Base-by-base conservation (phyloP, 2,329 filamentous ascomycete genomes). In the Pseudogymnoascus sp. region DNA sequence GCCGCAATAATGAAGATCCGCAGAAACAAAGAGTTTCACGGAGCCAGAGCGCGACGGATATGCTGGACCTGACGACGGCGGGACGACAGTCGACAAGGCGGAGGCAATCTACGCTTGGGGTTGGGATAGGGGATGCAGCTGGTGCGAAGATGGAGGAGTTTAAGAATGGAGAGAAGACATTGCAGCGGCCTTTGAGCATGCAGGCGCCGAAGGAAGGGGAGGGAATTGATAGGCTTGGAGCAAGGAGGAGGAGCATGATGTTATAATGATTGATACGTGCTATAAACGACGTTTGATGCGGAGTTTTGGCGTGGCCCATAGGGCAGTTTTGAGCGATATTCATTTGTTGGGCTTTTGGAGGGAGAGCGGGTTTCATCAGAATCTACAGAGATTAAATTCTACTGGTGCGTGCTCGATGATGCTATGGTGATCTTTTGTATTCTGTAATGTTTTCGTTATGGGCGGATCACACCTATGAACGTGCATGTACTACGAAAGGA, bases 221-320 rank as follows among this genome's bases (percentile, higher is more conserved):
- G n/a, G 69, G 71, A 61, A 66, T 65, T 56, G 71, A 72, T 21
- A 68, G 72, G 33, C 66, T 72, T 12, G 66, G 68, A 12, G 68
- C 67, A 53, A 66, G 72, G 47, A 71, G 72, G 61, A 68, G 70
- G 65, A 74, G 72, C 61, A 74, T 73, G 72, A 73, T 74, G 71
- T 65, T 73, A 56, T 56, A 56, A 72, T 74, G 69, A 73, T 67
- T 64, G 66, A 65, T 60, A 35, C 28, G 28, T 56, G 50, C 50
- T 56, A 56, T 56, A 56, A 35, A 56, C 50, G 50, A 56, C 50
- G 50, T 56, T 56, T 56, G 50, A 56, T 56, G 50, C 50, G 50
- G 50, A 56, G 50, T 56, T 56, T 56, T 56, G 28, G 50, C 28
- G 50, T 56, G 28, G 50, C 50, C 28, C 25, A 56, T 21, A 21